Evolutionary conservation across 176 grass and related monocot genomes (phyloP).

Genomic region (Tillandsia leiboldiana): DNA sequence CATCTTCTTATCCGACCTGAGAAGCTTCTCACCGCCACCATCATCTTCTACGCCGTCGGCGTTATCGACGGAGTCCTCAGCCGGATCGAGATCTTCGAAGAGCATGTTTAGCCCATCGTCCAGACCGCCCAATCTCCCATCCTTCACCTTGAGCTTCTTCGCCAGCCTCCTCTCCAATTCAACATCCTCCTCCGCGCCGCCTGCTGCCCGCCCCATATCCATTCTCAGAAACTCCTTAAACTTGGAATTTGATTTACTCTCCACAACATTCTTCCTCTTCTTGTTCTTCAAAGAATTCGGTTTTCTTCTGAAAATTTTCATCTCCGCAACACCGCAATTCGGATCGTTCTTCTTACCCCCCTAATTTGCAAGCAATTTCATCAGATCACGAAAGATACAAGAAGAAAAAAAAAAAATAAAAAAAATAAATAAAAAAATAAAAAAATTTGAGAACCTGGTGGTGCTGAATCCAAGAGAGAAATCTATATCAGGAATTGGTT

Average conservation of each 20-base stretch:
- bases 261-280: slow-evolving; percentile 17
- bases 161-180: slow-evolving; percentile 66
- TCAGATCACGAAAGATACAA: background rate
- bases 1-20: slow-evolving; percentile 2
- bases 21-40: slow-evolving; percentile 9
- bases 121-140: slow-evolving; percentile 56
- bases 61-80: slow-evolving; percentile 23
- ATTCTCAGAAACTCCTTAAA: slow-evolving; percentile 72
- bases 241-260: slow-evolving; percentile 42
- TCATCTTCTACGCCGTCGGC: slow-evolving; percentile 19
- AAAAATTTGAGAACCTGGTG: slow-evolving; percentile 25
- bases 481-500: slow-evolving; percentile 74
- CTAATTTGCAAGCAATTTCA: slow-evolving; percentile 9
- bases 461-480: slow-evolving; percentile 50
- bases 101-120: slow-evolving; percentile 64
- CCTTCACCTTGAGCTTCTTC: slow-evolving; percentile 84
- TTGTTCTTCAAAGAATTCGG: background rate
- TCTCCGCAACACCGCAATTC: slow-evolving; percentile 10
- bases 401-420: background rate
- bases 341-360: slow-evolving; percentile 24
- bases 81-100: slow-evolving; percentile 39
- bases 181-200: slow-evolving; percentile 46
- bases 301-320: slow-evolving; percentile 25
- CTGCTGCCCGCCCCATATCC: slow-evolving; percentile 42
- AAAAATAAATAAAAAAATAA: no score